Conservation (phyloP, 768 basidiomycete genomes). For the Plicaturopsis crispa region DNA sequence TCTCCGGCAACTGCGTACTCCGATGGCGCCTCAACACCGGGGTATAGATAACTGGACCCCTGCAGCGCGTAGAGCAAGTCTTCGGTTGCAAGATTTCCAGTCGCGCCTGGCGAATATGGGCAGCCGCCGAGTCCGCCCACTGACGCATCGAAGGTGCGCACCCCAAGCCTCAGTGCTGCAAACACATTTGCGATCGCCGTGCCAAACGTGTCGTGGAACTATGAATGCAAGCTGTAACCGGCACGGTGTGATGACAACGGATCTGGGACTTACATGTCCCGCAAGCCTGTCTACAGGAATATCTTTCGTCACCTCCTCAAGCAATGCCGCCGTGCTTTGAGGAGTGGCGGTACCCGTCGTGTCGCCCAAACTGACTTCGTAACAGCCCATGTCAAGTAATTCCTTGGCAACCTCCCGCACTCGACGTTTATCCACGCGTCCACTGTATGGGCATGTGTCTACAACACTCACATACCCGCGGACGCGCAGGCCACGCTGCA, state of each 20-base stretch:
- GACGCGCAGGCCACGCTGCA: slow-evolving; percentile 57
- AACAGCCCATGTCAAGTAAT: slow-evolving; percentile 86
- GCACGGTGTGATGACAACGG: not conserved
- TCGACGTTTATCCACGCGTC: slow-evolving; percentile 51
- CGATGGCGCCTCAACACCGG: slow-evolving; percentile 29
- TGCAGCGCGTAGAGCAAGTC: slow-evolving; percentile 82
- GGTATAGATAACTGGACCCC: slow-evolving; percentile 50
- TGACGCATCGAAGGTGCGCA: slow-evolving; percentile 77
- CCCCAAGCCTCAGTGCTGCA: slow-evolving; percentile 61
- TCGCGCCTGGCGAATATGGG: slow-evolving; percentile 93
- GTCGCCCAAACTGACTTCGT: slow-evolving; percentile 88
- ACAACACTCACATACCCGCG: slow-evolving; percentile 84
- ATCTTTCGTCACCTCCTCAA: slow-evolving; percentile 59
- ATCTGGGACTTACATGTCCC: slow-evolving; percentile 44
- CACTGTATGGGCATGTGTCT: slow-evolving; percentile 83
- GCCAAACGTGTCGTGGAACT: slow-evolving; percentile 92
- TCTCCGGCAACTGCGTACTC: slow-evolving; percentile 28
- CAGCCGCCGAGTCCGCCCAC: slow-evolving; percentile 92
- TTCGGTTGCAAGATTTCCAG: slow-evolving; percentile 92
- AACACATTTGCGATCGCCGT: slow-evolving; percentile 75
- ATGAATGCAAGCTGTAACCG: slow-evolving; percentile 1
- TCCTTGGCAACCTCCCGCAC: slow-evolving; percentile 68
- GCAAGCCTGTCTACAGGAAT: slow-evolving; percentile 66
- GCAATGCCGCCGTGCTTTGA: slow-evolving; percentile 51
- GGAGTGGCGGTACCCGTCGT: slow-evolving; percentile 87